Evolutionary conservation across 345 rosid species (phyloP).

Genomic region (Linum lewisii): DNA sequence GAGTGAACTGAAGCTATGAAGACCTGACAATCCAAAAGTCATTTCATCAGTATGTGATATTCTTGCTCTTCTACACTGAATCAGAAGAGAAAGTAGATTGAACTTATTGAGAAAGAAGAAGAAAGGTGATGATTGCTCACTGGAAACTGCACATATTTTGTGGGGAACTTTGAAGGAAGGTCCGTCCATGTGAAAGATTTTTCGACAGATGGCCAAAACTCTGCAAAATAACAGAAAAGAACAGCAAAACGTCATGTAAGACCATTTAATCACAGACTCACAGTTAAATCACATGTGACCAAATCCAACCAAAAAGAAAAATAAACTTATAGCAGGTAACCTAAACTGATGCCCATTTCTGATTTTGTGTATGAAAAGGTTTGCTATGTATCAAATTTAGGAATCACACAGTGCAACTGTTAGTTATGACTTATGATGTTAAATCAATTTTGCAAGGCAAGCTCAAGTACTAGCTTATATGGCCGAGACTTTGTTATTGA

Average conservation of each 20-base stretch:
- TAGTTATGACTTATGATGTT: too few species aligned
- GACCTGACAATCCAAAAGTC: constrained; percentile 39
- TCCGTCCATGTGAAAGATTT: constrained; percentile 91
- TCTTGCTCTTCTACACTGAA: background rate
- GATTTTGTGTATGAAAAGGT: too few species aligned
- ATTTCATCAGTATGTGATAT: background rate
- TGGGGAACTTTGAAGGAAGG: constrained; percentile 82
- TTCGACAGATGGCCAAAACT: constrained; percentile 97
- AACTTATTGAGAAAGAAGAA: constrained; percentile 3
- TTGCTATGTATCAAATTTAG: too few species aligned
- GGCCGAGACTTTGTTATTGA: background rate
- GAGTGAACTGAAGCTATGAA: constrained; percentile 93
- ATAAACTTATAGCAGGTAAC: too few species aligned
- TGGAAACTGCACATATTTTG: constrained; percentile 91
- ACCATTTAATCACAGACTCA: too few species aligned
- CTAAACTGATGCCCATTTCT: too few species aligned
- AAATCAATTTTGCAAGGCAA: too few species aligned
- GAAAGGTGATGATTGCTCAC: constrained; percentile 34
- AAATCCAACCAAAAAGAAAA: too few species aligned
- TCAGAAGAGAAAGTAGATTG: background rate
- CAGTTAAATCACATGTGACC: too few species aligned
- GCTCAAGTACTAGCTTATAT: too few species aligned
- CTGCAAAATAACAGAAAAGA: constrained; percentile 23
- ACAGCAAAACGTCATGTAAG: background rate
- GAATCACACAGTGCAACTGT: too few species aligned